Base-by-base conservation (phyloP, 257 asterid genomes). In the Solanum arcanum region DNA sequence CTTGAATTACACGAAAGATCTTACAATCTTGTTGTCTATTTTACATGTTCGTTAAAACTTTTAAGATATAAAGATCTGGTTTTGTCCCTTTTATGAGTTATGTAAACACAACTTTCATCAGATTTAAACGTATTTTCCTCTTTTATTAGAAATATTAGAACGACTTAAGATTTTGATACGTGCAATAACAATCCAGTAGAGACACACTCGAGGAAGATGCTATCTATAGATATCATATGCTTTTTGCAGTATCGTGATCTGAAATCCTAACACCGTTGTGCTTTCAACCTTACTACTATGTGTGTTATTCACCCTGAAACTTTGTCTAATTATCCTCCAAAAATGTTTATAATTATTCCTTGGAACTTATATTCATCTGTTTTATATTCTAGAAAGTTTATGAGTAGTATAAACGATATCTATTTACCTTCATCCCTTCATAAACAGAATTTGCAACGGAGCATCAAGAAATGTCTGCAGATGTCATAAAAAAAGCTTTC, bases 401-500 rank as follows among this genome's bases (percentile, higher is more conserved):
- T 39, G 81, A 5, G 85, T 73, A 31, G 23, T 69, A 13, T 56
- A 35, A 46, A 72, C 1, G 25, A 31, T 25, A 18, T 49, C 29
- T 49, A 11, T 23, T 81, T 16, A 81, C 85, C 27, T 49, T 49
- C 35, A 47, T 25, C 10, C 14, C 7, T 84, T 39, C 33, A 4
- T 86, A 49, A 25, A 68, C 94, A 96, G 99, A 89, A 89, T 83
- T 91, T 66, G 95, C 94, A 44, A 82, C 98, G 1, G 96, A 97
- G 88, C 93, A 91, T 91, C 92, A 86, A 85, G 98, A 94, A 56
- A 91, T 97, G 20, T 97, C 97, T 18, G 92, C 92, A 7, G 88
- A 85, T 86, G 98, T 94, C n/a, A 93, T 97, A 60, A 94, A 87
- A 86, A 93, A 90, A 89, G 96, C 99, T 12, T 97, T 93, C 93